Conservation (phyloP, 2,329 filamentous ascomycete genomes). For the Hypoxylon sp. region DNA sequence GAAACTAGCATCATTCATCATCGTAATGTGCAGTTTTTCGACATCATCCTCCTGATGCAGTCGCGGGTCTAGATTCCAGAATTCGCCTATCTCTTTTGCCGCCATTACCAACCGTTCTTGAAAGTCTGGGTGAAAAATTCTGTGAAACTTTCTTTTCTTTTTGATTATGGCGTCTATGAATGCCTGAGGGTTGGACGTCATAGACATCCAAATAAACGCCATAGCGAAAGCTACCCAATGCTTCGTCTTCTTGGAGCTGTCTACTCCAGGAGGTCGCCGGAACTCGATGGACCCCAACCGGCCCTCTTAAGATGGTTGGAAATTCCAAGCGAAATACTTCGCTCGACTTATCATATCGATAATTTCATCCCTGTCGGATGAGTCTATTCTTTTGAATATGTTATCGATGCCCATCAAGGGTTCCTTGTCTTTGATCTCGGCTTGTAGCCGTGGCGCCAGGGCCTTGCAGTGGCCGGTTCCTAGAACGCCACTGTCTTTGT, state of each 20-base stretch:
- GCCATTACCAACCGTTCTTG: background rate
- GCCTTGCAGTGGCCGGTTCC: background rate
- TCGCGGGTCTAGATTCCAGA: background rate
- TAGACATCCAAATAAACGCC: constrained; percentile 9
- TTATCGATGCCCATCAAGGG: background rate
- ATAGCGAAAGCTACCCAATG: constrained; percentile 12
- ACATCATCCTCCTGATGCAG: background rate
- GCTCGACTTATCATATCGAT: constrained; percentile 3
- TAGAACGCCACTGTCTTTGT: constrained; percentile 4
- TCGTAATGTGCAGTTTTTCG: background rate
- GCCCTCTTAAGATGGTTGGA: background rate
- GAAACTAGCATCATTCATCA: constrained; percentile 1
- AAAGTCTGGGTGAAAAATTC: background rate
- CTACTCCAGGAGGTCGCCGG: constrained; percentile 1
- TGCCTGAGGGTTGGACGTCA: background rate
- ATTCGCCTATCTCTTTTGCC: background rate
- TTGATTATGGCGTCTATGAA: background rate
- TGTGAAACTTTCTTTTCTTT: background rate
- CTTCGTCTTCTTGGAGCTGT: constrained; percentile 5
- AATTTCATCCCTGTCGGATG: background rate
- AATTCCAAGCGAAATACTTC: constrained; percentile 8
- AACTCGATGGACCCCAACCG: background rate
- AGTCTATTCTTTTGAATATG: background rate
- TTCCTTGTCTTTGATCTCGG: background rate
- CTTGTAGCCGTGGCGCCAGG: background rate